Conservation (phyloP, 768 basidiomycete genomes). For the Mycena galericulata region DNA sequence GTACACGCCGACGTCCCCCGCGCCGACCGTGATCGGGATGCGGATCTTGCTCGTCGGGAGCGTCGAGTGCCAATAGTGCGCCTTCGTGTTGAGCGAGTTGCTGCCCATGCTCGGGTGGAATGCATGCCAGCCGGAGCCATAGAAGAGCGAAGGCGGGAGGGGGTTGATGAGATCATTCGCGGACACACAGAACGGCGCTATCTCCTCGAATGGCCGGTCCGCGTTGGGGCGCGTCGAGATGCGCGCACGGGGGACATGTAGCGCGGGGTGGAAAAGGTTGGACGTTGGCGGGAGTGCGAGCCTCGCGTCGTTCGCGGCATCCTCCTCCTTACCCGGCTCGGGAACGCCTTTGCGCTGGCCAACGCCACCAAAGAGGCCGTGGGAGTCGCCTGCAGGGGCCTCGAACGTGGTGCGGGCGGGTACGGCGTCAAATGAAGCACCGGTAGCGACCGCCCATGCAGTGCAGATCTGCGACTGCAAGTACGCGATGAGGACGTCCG, state of each 20-base stretch:
- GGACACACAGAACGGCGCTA: conserved; percentile 91
- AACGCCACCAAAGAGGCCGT: conserved; percentile 86
- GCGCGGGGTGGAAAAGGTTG: conserved; percentile 39
- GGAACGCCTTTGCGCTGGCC: conserved; percentile 86
- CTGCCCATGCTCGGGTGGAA: conserved; percentile 70
- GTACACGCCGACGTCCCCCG: conserved; percentile 94
- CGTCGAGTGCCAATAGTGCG: conserved; percentile 94
- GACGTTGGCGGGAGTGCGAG: conserved; percentile 24
- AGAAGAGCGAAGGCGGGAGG: conserved; percentile 92
- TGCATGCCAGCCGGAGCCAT: conserved; percentile 91
- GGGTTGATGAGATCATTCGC: conserved; percentile 99
- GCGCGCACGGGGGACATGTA: conserved; percentile 76
- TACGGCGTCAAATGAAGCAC: conserved; percentile 71
- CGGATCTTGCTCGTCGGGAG: conserved; percentile 85
- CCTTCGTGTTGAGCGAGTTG: conserved; percentile 65
- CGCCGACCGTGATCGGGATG: conserved; percentile 85
- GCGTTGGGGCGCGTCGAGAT: conserved; percentile 75
- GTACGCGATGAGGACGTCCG: conserved; percentile 93
- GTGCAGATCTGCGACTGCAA: conserved; percentile 90
- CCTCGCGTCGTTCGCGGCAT: conserved; percentile 42
- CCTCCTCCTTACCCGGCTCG: conserved; percentile 52
- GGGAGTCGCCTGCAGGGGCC: conserved; percentile 53
- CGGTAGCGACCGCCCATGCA: conserved; percentile 83
- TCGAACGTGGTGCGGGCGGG: conserved; percentile 56
- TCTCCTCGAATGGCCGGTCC: conserved; percentile 78